Evolutionary conservation across 345 rosid species (phyloP), one percentile per base, ranked within the genome.

Genomic region (Arabis hirsuta): DNA sequence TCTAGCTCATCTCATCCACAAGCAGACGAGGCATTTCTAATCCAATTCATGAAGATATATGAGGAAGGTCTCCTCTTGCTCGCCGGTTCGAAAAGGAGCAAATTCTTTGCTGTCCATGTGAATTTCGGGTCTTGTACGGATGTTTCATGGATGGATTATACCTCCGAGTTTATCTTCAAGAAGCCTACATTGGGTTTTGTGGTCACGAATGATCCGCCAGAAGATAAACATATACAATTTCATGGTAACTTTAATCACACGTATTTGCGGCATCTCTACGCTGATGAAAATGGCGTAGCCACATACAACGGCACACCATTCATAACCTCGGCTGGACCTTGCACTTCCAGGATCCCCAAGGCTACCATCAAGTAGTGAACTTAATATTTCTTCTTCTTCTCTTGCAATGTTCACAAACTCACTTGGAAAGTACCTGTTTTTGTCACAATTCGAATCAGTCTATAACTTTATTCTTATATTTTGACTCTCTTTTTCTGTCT

Each of bases 281-380:
- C 99, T 1, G 90, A 95, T 78, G 99, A 89, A 45, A 88, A 81
- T 69, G 96, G 97, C 7, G 88, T 91, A 57, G 99, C 99, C 59
- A 95, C 96, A 54, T 95, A 78, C 81, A 88, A 91, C 80, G 99
- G 93, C 50, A 78, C 86, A 63, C 93, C 96, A 45, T 95, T 91
- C 62, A 95, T 95, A 96, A 91, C 99, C 14, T 88, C 91, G 8
- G 90, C 85, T 8, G 96, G 97, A 46, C 93, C 95, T 24, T 85
- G 95, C 80, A 81, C 83, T n/a, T 89, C 96, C 0, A 86, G 81
- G 45, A 86, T 89, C 76, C 81, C 90, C 4, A 88, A 86, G 83
- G 97, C 88, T 59, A 80, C 82, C 77, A 84, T 94, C 84, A 89
- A 91, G 78, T 88, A 84, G 90, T 71, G 34, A 52, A 73, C 69